phyloP scores from a whole-genome alignment of 2,329 filamentous ascomycete genomes.

The Fusarium sp. region DNA sequence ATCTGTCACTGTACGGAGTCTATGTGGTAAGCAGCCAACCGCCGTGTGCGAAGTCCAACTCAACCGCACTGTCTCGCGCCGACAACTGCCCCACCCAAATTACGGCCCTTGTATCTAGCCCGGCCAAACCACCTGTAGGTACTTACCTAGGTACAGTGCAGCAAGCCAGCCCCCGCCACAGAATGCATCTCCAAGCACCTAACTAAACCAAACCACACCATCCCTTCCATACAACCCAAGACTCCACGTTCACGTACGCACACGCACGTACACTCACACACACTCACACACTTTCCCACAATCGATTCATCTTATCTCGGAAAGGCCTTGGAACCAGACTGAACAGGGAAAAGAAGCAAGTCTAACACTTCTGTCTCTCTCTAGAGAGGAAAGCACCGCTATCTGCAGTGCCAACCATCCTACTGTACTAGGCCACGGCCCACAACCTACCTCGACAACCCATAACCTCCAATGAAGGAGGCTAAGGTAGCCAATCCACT shows the following conservation, averaged over 20 bases:
- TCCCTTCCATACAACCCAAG: not conserved
- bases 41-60: slow-evolving; percentile 11
- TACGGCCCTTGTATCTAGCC: not conserved
- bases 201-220: not conserved
- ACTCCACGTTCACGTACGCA: not conserved
- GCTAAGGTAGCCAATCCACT: slow-evolving; percentile 24
- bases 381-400: not conserved
- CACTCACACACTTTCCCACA: not conserved
- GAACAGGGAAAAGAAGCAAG: not conserved
- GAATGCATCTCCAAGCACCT: not conserved
- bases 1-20: slow-evolving; percentile 9
- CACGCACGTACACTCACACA: not conserved
- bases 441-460: slow-evolving; percentile 4
- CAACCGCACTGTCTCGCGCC: slow-evolving; percentile 37
- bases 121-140: not conserved
- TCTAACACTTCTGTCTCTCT: not conserved
- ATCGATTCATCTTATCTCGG: not conserved
- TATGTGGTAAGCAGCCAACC: no score
- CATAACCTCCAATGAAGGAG: slow-evolving; percentile 1
- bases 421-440: not conserved
- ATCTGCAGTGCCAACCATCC: not conserved
- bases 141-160: not conserved
- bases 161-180: slow-evolving; percentile 24
- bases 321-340: not conserved
- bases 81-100: slow-evolving; percentile 26